phyloP scores from a whole-genome alignment of 208 protist species.

The Naegleria lovaniensis region DNA sequence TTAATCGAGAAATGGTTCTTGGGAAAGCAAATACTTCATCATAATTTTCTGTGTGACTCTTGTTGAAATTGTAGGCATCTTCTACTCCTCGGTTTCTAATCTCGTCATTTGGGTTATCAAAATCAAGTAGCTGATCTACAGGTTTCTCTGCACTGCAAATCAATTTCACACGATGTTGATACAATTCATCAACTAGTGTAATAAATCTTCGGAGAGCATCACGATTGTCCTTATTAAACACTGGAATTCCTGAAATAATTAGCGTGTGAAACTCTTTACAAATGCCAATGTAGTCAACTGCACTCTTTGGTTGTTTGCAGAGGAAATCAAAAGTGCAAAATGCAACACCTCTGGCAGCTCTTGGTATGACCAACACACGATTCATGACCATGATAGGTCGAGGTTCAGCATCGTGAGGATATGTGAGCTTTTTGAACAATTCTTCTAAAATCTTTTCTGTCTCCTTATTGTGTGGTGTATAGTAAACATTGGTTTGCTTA shows the following conservation, averaged over 20 bases:
- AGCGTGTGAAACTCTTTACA: constrained; percentile 52
- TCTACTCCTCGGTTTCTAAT: background rate
- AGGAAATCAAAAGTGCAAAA: constrained; percentile 51
- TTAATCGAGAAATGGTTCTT: constrained; percentile 47
- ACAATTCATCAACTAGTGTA: constrained; percentile 55
- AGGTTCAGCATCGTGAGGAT: constrained; percentile 20
- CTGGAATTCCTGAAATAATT: constrained; percentile 48
- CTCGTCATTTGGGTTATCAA: background rate
- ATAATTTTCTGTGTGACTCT: constrained; percentile 10
- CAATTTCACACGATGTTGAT: constrained; percentile 53
- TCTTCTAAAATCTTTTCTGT: constrained; percentile 68
- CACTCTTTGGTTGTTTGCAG: constrained; percentile 44
- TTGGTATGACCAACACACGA: constrained; percentile 40
- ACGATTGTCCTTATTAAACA: constrained; percentile 38
- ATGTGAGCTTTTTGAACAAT: constrained; percentile 40
- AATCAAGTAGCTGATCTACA: constrained; percentile 36
- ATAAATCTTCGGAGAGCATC: constrained; percentile 58
- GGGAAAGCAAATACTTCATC: constrained; percentile 57
- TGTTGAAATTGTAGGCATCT: background rate
- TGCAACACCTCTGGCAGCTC: constrained; percentile 35
- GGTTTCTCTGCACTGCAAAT: constrained; percentile 37
- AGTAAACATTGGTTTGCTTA: constrained; percentile 44
- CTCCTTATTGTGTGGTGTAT: constrained; percentile 25
- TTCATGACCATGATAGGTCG: constrained; percentile 23
- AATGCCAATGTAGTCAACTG: constrained; percentile 53